A percentile compares a stretch with the other conserved stretches of the same genome.
phyloP scores from a whole-genome alignment of 768 basidiomycete genomes.

The Termitomyces heimii region DNA sequence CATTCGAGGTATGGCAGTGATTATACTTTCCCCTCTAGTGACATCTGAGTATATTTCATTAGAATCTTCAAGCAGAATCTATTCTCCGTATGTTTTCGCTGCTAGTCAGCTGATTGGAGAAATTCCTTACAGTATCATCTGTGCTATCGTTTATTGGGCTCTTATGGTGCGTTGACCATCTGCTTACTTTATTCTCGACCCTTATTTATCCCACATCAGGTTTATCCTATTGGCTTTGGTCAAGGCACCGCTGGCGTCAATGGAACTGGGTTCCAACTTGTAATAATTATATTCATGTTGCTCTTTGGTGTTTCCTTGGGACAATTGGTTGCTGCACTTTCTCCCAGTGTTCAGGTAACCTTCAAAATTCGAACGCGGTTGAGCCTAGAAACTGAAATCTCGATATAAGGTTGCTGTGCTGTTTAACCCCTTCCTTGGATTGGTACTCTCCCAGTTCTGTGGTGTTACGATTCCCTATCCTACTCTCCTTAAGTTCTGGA shows the following conservation, averaged over 20 bases:
- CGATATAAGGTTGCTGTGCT: constrained; percentile 59
- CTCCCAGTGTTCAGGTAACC: constrained; percentile 60
- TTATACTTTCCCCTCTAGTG: background rate
- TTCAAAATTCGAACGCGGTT: background rate
- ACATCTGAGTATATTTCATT: background rate
- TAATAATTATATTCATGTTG: constrained; percentile 68
- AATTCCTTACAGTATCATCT: constrained; percentile 69
- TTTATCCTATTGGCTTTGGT: constrained; percentile 65
- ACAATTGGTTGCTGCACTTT: constrained; percentile 68
- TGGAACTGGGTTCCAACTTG: constrained; percentile 67
- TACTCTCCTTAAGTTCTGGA: constrained; percentile 60
- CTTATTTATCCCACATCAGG: constrained; percentile 17
- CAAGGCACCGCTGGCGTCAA: constrained; percentile 53
- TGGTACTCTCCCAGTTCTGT: constrained; percentile 68
- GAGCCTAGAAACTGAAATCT: constrained; percentile 2
- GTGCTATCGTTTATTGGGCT: constrained; percentile 70
- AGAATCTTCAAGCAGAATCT: constrained; percentile 82
- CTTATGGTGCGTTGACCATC: constrained; percentile 44
- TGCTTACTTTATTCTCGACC: background rate
- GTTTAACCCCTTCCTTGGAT: constrained; percentile 70
- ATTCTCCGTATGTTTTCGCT: constrained; percentile 81
- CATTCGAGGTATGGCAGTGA: constrained; percentile 21
- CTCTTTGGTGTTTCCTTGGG: constrained; percentile 61
- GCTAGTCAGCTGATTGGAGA: constrained; percentile 79
- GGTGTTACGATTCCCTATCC: constrained; percentile 76